These are phyloP conservation scores for Rhodotorula sp. DNA, from an alignment of 1,284 basidiomycete genomes.

Conservation along the genomic window DNA sequence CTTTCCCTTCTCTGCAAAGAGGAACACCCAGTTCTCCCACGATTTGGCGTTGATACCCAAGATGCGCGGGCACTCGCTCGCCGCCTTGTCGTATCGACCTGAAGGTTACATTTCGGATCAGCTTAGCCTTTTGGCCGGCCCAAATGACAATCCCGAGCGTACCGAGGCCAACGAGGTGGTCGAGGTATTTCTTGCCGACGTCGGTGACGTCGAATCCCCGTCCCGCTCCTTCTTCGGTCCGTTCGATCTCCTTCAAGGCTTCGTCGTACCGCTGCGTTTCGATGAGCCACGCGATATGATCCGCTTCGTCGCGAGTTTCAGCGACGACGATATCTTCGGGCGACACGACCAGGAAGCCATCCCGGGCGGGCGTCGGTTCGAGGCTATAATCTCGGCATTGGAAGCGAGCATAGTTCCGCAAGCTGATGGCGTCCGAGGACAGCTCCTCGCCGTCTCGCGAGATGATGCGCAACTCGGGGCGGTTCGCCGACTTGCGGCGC, in stretches of 20 bases:
- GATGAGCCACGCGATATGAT: conserved; percentile 91
- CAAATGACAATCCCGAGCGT: conserved; percentile 39
- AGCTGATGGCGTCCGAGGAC: conserved; percentile 76
- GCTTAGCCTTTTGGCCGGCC: too few relatives aligned
- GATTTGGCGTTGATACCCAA: conserved; percentile 72
- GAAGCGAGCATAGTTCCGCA: conserved; percentile 77
- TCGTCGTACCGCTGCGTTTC: conserved; percentile 83
- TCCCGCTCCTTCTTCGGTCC: conserved; percentile 52
- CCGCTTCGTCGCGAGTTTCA: conserved; percentile 77
- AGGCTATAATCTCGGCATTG: conserved; percentile 90
- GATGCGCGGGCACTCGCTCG: conserved; percentile 80
- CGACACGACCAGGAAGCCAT: conserved; percentile 71
- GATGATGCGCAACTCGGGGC: conserved; percentile 90
- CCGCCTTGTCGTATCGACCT: conserved; percentile 82
- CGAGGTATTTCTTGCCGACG: conserved; percentile 80
- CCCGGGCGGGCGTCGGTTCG: conserved; percentile 41
- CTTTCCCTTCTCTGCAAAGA: conserved; percentile 79
- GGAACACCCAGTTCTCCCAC: conserved; percentile 96
- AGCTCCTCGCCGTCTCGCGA: conserved; percentile 85
- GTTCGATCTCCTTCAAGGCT: conserved; percentile 80
- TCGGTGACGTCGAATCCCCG: conserved; percentile 61
- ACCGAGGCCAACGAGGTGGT: conserved; percentile 75
- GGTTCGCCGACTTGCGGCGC: conserved; percentile 70
- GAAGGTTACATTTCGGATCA: background rate
- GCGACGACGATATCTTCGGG: conserved; percentile 85